These are phyloP conservation scores for Cercospora beticola DNA, from an alignment of 2,329 filamentous ascomycete genomes.

Conservation along the genomic window DNA sequence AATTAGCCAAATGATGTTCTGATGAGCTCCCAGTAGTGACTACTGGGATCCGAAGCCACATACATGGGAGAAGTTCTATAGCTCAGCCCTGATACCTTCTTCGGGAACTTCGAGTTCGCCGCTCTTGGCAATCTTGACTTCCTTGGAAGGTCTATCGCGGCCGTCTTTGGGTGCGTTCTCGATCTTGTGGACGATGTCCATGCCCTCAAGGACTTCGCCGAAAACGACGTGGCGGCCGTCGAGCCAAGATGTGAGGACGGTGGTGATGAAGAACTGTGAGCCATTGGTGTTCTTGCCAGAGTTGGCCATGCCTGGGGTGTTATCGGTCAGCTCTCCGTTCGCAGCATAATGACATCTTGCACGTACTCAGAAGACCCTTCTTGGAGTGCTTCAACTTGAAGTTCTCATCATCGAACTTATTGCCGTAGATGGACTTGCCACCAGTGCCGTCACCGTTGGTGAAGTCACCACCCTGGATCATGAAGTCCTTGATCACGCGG, in stretches of 20 bases:
- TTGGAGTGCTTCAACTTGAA: constrained; percentile 92
- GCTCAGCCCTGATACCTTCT: constrained; percentile 92
- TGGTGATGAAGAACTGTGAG: constrained; percentile 90
- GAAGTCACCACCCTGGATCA: constrained; percentile 91
- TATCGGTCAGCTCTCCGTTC: not conserved
- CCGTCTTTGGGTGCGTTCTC: constrained; percentile 66
- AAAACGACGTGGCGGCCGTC: constrained; percentile 85
- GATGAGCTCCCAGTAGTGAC: constrained; percentile 10
- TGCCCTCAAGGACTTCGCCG: constrained; percentile 83
- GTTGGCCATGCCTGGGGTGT: constrained; percentile 71
- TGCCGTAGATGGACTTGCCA: constrained; percentile 85
- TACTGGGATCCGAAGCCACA: constrained; percentile 1
- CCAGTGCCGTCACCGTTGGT: constrained; percentile 78
- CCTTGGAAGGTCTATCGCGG: constrained; percentile 67
- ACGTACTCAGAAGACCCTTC: constrained; percentile 70
- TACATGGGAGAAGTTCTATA: constrained; percentile 56
- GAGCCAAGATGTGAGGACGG: constrained; percentile 76
- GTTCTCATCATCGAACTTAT: constrained; percentile 85
- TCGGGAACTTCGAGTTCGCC: constrained; percentile 78
- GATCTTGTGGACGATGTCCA: constrained; percentile 76
- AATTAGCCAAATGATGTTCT: constrained; percentile 8
- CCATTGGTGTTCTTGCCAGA: constrained; percentile 83
- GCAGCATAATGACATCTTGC: not conserved
- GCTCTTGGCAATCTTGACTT: constrained; percentile 77
- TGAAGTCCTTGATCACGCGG: constrained; percentile 86